phyloP scores from a whole-genome alignment of 257 asterid genomes.

The Fraxinus pennsylvanica region DNA sequence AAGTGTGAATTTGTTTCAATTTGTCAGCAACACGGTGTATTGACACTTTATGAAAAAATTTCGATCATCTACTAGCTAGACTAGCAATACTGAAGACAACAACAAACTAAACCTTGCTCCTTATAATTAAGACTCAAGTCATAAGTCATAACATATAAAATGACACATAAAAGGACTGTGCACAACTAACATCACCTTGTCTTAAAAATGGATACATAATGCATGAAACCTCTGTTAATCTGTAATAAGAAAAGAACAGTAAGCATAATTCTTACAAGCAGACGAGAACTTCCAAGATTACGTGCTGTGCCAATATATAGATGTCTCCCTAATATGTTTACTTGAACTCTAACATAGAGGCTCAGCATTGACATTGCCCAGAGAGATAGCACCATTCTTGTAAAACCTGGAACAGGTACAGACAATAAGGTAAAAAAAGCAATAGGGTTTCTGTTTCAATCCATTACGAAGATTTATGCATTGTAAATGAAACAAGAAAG shows the following conservation, averaged over 20 bases:
- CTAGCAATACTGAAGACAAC: conserved; percentile 4
- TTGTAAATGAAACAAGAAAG: conserved; percentile 7
- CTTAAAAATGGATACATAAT: neutral
- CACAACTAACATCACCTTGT: conserved; percentile 3
- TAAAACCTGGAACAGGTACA: conserved; percentile 64
- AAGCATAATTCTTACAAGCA: conserved; percentile 60
- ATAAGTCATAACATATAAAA: neutral
- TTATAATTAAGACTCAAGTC: neutral
- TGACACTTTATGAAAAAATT: neutral
- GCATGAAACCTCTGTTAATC: neutral
- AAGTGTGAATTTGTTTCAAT: neutral
- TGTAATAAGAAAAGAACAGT: conserved; percentile 9
- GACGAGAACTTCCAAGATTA: conserved; percentile 66
- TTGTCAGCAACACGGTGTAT: neutral
- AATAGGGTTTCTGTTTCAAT: neutral
- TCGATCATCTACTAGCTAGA: conserved; percentile 9
- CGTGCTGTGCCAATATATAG: conserved; percentile 89
- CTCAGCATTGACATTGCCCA: conserved; percentile 77
- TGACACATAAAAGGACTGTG: neutral
- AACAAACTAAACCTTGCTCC: neutral
- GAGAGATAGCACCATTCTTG: conserved; percentile 80
- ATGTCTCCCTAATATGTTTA: conserved; percentile 94
- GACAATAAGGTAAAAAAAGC: neutral
- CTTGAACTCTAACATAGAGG: conserved; percentile 92
- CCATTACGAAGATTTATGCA: conserved; percentile 3